phyloP scores from a whole-genome alignment of 1,139 yeast genomes.

The Geotrichum phurueaensis region DNA sequence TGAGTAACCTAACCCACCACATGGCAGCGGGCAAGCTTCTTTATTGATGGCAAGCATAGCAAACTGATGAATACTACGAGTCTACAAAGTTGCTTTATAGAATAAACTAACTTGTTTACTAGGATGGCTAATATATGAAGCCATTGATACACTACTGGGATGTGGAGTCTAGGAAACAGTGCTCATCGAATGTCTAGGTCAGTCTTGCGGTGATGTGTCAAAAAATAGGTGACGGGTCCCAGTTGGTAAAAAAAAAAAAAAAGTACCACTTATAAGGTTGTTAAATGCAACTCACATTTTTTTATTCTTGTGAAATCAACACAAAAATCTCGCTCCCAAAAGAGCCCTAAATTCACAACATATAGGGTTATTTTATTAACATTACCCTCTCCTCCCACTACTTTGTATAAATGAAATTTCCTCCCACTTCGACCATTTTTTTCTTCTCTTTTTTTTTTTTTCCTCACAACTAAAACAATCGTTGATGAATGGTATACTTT shows the following conservation, averaged over 20 bases:
- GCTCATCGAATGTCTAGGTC: neutral
- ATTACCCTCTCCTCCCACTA: neutral
- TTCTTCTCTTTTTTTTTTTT: slow-evolving; percentile 2
- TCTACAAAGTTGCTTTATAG: neutral
- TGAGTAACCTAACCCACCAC: neutral
- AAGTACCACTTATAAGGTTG: neutral
- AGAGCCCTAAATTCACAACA: neutral
- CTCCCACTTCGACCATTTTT: neutral
- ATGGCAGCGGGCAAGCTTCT: neutral
- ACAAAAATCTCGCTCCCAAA: neutral
- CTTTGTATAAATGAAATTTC: neutral
- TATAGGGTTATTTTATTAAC: neutral
- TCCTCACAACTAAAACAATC: slow-evolving; percentile 15
- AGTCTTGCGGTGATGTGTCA: neutral
- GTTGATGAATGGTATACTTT: slow-evolving; percentile 16
- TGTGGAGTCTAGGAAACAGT: neutral
- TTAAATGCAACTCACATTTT: neutral
- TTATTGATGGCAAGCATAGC: neutral
- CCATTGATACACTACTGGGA: neutral
- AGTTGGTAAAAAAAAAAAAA: neutral
- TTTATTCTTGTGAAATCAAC: neutral
- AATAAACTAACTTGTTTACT: neutral
- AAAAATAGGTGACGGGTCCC: neutral
- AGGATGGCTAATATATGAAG: neutral
- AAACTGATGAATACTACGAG: neutral